These are phyloP conservation scores for Teunomyces atbi DNA, from an alignment of 805 yeast genomes.

Conservation along the genomic window DNA sequence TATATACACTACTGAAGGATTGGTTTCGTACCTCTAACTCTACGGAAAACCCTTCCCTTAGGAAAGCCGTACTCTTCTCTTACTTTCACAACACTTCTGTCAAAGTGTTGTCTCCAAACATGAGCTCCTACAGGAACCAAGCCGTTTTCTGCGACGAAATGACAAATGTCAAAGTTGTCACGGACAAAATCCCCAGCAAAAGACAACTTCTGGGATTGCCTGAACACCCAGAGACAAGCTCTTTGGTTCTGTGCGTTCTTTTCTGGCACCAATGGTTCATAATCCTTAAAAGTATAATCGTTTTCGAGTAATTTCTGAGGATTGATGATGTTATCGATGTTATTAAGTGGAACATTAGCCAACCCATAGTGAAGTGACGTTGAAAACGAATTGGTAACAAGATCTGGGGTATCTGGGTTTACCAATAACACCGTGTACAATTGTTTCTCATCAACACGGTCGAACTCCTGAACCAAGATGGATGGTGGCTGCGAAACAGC, in stretches of 20 bases:
- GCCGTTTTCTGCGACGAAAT: conserved; percentile 52
- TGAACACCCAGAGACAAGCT: conserved; percentile 85
- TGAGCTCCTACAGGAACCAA: conserved; percentile 88
- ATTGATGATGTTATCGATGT: conserved; percentile 56
- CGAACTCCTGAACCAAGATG: conserved; percentile 73
- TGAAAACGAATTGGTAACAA: conserved; percentile 61
- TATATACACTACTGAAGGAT: conserved; percentile 14
- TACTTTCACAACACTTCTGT: conserved; percentile 64
- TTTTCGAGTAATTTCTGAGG: conserved; percentile 38
- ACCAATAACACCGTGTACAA: conserved; percentile 77
- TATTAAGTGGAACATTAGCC: conserved; percentile 59
- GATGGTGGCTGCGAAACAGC: conserved; percentile 78
- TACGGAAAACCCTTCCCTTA: conserved; percentile 70
- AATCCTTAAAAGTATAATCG: conserved; percentile 47
- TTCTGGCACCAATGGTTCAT: conserved; percentile 85
- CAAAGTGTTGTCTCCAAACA: conserved; percentile 85
- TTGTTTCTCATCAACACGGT: conserved; percentile 41
- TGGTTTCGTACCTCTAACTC: conserved; percentile 44
- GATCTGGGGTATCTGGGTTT: conserved; percentile 89
- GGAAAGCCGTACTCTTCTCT: conserved; percentile 74
- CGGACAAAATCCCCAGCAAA: conserved; percentile 26
- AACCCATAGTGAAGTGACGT: conserved; percentile 80
- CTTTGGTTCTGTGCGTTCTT: conserved; percentile 83
- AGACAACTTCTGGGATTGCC: conserved; percentile 47
- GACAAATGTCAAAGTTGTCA: conserved; percentile 68